phyloP scores from a whole-genome alignment of 192 early-diverging fungal genomes.

The Geranomyces michiganensis region DNA sequence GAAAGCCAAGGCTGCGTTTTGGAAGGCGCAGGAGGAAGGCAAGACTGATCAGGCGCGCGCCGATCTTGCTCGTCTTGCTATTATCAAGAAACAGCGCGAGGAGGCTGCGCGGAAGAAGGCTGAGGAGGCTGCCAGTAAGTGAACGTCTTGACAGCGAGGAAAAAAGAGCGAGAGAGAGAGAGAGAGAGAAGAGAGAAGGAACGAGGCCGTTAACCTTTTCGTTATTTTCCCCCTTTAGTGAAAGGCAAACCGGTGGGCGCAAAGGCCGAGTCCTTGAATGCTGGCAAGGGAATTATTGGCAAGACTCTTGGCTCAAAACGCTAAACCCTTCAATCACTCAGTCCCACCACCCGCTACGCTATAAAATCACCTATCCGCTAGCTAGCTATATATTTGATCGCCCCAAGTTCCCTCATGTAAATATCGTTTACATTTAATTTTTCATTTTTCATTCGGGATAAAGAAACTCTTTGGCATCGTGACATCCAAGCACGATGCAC shows the following conservation, averaged over 20 bases:
- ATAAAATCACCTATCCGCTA: no score
- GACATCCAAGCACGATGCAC: no score
- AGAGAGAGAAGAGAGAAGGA: no score
- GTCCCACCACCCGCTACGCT: no score
- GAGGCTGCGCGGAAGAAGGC: conserved; percentile 52
- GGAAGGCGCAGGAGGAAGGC: conserved; percentile 56
- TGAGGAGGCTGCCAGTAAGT: conserved; percentile 41
- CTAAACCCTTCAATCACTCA: background rate
- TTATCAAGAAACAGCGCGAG: conserved; percentile 59
- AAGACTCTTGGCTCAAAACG: conserved; percentile 35
- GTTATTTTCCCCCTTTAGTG: conserved; percentile 2
- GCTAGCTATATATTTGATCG: no score
- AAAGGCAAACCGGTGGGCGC: conserved; percentile 35
- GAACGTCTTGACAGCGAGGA: no score
- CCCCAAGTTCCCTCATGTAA: no score
- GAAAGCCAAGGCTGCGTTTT: conserved; percentile 47
- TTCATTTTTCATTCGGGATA: no score
- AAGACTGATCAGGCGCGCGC: conserved; percentile 58
- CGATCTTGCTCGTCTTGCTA: conserved; percentile 56
- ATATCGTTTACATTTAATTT: no score
- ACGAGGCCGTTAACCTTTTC: background rate
- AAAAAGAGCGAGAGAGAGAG: no score
- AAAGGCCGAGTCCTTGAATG: conserved; percentile 45
- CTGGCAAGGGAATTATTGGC: conserved; percentile 44
- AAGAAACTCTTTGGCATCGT: no score